A percentile compares a stretch with the other conserved stretches of the same genome.
Conservation (phyloP, 768 basidiomycete species). For the Rossbeevera mucosa region DNA sequence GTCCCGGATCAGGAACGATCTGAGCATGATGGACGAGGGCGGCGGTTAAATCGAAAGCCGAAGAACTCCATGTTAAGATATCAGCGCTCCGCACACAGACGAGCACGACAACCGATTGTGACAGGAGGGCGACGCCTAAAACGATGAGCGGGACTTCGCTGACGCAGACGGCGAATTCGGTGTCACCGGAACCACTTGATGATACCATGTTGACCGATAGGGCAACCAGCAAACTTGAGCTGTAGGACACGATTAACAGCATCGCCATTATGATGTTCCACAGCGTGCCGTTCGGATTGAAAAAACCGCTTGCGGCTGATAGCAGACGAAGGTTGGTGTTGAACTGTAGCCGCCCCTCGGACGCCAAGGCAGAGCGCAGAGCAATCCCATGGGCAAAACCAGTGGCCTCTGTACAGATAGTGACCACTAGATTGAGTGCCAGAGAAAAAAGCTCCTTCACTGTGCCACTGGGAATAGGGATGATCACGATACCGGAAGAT, state of each 20-base stretch:
- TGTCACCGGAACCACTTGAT: slow-evolving; percentile 7
- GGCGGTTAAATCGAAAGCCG: slow-evolving; percentile 28
- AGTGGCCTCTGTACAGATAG: slow-evolving; percentile 26
- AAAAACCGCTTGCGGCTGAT: slow-evolving; percentile 15
- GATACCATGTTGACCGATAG: slow-evolving; percentile 13
- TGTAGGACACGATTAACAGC: slow-evolving; percentile 29
- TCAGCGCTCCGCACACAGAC: slow-evolving; percentile 17
- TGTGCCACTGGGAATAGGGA: slow-evolving; percentile 9
- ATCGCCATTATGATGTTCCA: slow-evolving; percentile 23
- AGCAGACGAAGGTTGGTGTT: slow-evolving; percentile 31
- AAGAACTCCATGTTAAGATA: slow-evolving; percentile 32
- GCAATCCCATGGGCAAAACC: slow-evolving; percentile 28
- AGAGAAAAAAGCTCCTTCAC: slow-evolving; percentile 18
- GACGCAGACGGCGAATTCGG: slow-evolving; percentile 14
- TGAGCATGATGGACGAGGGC: slow-evolving; percentile 27
- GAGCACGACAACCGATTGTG: slow-evolving; percentile 25
- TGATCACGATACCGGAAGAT: slow-evolving; percentile 22
- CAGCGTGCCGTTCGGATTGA: slow-evolving; percentile 22
- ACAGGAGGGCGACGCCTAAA: slow-evolving; percentile 21
- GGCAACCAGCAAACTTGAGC: slow-evolving; percentile 23
- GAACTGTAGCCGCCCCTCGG: slow-evolving; percentile 22
- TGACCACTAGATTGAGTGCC: slow-evolving; percentile 25
- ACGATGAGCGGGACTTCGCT: slow-evolving; percentile 26
- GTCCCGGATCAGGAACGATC: slow-evolving; percentile 15
- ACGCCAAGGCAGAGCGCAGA: slow-evolving; percentile 25